These are phyloP conservation scores for Chlorencoelia australis DNA, from an alignment of 2,329 filamentous ascomycete genomes.

Conservation along the genomic window DNA sequence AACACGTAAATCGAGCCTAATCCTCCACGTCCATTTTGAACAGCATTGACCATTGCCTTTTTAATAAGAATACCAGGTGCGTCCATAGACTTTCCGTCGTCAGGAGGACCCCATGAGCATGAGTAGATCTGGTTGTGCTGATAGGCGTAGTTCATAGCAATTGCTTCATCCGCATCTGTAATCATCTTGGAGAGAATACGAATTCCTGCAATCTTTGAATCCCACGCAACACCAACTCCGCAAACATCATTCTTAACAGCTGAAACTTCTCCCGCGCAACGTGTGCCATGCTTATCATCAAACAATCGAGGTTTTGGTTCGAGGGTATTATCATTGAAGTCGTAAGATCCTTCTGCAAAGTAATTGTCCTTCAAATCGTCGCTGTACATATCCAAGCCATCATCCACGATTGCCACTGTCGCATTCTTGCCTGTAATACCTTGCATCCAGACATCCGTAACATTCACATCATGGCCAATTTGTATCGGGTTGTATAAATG, in stretches of 20 bases:
- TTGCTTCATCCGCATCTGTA: slow-evolving; percentile 82
- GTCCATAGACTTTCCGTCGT: slow-evolving; percentile 91
- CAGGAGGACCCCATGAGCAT: slow-evolving; percentile 95
- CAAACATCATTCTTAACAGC: slow-evolving; percentile 90
- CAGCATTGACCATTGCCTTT: slow-evolving; percentile 81
- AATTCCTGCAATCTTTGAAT: slow-evolving; percentile 81
- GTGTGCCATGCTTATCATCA: slow-evolving; percentile 85
- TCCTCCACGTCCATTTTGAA: slow-evolving; percentile 77
- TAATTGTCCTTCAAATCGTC: slow-evolving; percentile 89
- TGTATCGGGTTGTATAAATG: slow-evolving; percentile 80
- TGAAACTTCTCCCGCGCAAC: slow-evolving; percentile 88
- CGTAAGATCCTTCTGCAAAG: slow-evolving; percentile 83
- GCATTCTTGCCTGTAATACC: slow-evolving; percentile 83
- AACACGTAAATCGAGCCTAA: slow-evolving; percentile 93
- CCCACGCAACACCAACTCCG: slow-evolving; percentile 90
- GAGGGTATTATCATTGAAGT: slow-evolving; percentile 79
- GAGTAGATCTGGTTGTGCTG: slow-evolving; percentile 95
- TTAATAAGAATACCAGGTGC: slow-evolving; percentile 81
- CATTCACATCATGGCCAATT: slow-evolving; percentile 84
- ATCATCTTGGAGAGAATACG: slow-evolving; percentile 89
- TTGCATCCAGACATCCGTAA: slow-evolving; percentile 85
- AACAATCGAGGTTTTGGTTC: slow-evolving; percentile 73
- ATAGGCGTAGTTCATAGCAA: slow-evolving; percentile 84
- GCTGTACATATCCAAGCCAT: slow-evolving; percentile 93
- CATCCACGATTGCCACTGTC: slow-evolving; percentile 90